These are phyloP conservation scores for Beauveria pseudobassiana DNA, from an alignment of 2,329 filamentous ascomycete genomes.

Conservation along the genomic window DNA sequence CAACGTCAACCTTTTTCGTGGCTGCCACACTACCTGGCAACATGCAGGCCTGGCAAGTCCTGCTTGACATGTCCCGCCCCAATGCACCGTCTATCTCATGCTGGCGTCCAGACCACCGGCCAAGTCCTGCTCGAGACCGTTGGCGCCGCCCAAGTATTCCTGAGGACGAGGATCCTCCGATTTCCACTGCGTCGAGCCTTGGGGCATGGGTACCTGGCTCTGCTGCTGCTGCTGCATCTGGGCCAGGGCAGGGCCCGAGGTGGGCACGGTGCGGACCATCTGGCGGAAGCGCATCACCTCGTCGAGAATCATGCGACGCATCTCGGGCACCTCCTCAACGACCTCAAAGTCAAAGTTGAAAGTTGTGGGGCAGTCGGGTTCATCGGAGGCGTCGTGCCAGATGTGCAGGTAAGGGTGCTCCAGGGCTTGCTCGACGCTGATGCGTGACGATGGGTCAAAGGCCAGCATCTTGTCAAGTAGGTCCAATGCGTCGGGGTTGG, in stretches of 20 bases:
- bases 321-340: constrained; percentile 88
- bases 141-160: constrained; percentile 43
- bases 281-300: constrained; percentile 84
- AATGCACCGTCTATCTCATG: constrained; percentile 13
- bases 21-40: neutral
- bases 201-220: constrained; percentile 45
- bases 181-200: constrained; percentile 45
- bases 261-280: constrained; percentile 45
- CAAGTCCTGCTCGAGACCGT: constrained; percentile 51
- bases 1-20: neutral
- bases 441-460: constrained; percentile 89
- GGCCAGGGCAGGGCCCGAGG: constrained; percentile 22
- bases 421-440: constrained; percentile 88
- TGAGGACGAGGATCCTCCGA: constrained; percentile 54
- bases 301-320: constrained; percentile 96
- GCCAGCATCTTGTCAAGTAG: constrained; percentile 95
- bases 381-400: constrained; percentile 96
- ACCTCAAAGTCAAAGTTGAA: constrained; percentile 99
- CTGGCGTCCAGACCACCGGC: constrained; percentile 48
- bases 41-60: neutral
- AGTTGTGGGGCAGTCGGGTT: constrained; percentile 84
- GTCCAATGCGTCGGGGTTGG: constrained; percentile 92
- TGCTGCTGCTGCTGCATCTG: constrained; percentile 30
- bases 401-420: constrained; percentile 96
- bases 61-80: neutral